These are phyloP conservation scores for Metschnikowia lunata DNA, from an alignment of 805 yeast genomes.

Conservation along the genomic window DNA sequence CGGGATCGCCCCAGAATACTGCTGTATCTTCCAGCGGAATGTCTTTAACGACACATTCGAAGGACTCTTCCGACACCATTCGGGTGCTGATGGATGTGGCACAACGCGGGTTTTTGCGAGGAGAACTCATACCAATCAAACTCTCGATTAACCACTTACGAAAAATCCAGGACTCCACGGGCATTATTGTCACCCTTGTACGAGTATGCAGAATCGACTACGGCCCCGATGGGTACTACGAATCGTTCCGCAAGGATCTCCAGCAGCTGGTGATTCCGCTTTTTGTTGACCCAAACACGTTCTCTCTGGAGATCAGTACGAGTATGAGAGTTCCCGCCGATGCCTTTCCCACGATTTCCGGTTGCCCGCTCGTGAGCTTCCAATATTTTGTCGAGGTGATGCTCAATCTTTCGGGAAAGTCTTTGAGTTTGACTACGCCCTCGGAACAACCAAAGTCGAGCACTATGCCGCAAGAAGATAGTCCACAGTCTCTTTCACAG, in stretches of 20 bases:
- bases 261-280: constrained; percentile 74
- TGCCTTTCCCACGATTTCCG: constrained; percentile 77
- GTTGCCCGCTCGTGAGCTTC: constrained; percentile 68
- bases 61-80: constrained; percentile 24
- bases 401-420: constrained; percentile 70
- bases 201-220: constrained; percentile 66
- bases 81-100: constrained; percentile 39
- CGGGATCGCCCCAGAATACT: constrained; percentile 3
- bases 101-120: constrained; percentile 68
- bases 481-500: constrained; percentile 9
- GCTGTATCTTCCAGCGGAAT: neutral
- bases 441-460: constrained; percentile 15
- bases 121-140: constrained; percentile 74
- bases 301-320: constrained; percentile 54
- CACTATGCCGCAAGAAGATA: constrained; percentile 7
- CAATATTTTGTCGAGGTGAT: constrained; percentile 82
- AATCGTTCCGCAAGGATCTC: constrained; percentile 79
- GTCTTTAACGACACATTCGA: neutral
- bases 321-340: constrained; percentile 75
- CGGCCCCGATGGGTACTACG: constrained; percentile 56
- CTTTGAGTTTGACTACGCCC: constrained; percentile 25
- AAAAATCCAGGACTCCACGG: constrained; percentile 62
- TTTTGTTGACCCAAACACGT: constrained; percentile 65
- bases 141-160: constrained; percentile 65
- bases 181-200: constrained; percentile 73